Percentiles rank a stretch among this genome's conserved stretches.
These are phyloP conservation scores for Podospora tetraspora DNA, from an alignment of 495 filamentous ascomycete genomes.

Conservation along the genomic window DNA sequence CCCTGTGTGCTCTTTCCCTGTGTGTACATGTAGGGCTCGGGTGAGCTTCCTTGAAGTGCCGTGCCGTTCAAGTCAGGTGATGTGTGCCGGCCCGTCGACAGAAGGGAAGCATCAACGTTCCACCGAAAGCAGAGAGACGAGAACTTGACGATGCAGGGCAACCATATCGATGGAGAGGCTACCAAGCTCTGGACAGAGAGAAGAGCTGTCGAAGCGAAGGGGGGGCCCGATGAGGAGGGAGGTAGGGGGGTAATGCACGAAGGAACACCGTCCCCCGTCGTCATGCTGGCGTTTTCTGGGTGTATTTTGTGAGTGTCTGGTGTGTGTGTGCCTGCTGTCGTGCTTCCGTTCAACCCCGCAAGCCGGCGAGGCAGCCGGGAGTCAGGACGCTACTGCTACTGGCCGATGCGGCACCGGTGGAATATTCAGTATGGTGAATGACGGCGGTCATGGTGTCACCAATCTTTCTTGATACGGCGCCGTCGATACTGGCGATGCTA, in stretches of 20 bases:
- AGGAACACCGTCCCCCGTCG: background rate
- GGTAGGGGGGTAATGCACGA: background rate
- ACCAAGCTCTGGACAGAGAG: background rate
- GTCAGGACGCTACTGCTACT: background rate
- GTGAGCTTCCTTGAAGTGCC: background rate
- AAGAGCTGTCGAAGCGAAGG: background rate
- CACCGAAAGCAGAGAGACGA: background rate
- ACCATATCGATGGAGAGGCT: background rate
- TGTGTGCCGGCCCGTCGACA: background rate
- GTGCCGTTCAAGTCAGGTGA: background rate
- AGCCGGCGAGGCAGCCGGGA: background rate
- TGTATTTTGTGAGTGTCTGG: background rate
- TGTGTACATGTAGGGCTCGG: background rate
- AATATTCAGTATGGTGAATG: background rate
- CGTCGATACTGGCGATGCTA: background rate
- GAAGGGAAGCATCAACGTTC: background rate
- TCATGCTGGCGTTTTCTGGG: background rate
- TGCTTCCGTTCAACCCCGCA: background rate
- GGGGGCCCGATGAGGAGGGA: background rate
- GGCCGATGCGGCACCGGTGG: background rate
- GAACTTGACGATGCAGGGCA: background rate
- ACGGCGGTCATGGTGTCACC: background rate
- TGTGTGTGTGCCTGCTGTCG: background rate
- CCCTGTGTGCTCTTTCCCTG: background rate
- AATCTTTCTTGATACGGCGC: background rate